Conservation (phyloP, 1,139 yeast species). For the Suhomyces taliae region DNA sequence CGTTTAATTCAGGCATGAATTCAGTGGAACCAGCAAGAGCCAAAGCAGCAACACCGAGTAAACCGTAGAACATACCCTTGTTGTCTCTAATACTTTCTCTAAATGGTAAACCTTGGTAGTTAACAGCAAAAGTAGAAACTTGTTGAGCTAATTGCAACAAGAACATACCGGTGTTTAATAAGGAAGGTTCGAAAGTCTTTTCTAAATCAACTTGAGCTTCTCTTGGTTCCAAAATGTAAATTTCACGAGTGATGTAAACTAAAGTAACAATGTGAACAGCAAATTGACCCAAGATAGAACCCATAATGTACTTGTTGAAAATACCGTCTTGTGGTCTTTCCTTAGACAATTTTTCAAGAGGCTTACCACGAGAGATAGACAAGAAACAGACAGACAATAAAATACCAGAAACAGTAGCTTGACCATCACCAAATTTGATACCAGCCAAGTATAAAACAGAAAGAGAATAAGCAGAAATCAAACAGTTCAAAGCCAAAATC, state of each 20-base stretch:
- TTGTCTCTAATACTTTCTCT: slow-evolving; percentile 87
- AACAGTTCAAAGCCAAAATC: slow-evolving; percentile 92
- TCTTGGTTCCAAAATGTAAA: slow-evolving; percentile 87
- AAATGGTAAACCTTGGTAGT: slow-evolving; percentile 96
- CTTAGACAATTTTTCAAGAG: slow-evolving; percentile 83
- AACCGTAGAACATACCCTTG: slow-evolving; percentile 96
- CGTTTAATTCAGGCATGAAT: slow-evolving; percentile 90
- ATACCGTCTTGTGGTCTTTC: slow-evolving; percentile 98
- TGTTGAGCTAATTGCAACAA: slow-evolving; percentile 93
- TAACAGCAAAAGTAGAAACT: slow-evolving; percentile 96
- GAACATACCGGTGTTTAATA: slow-evolving; percentile 94
- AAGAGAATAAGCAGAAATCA: slow-evolving; percentile 93
- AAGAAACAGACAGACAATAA: slow-evolving; percentile 91
- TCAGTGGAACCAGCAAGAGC: slow-evolving; percentile 94
- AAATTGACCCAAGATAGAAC: slow-evolving; percentile 94
- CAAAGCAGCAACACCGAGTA: slow-evolving; percentile 84
- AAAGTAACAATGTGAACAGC: slow-evolving; percentile 85
- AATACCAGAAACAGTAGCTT: slow-evolving; percentile 90
- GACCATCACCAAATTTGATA: slow-evolving; percentile 97
- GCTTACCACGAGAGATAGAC: slow-evolving; percentile 91
- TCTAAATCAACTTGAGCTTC: slow-evolving; percentile 87
- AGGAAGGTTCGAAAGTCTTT: slow-evolving; percentile 82
- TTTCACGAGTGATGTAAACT: slow-evolving; percentile 78
- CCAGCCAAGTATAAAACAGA: slow-evolving; percentile 96
- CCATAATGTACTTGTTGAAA: slow-evolving; percentile 93